Evolutionary conservation across 2,329 filamentous ascomycete genomes (phyloP).

Genomic region (Passalora sequoiae): DNA sequence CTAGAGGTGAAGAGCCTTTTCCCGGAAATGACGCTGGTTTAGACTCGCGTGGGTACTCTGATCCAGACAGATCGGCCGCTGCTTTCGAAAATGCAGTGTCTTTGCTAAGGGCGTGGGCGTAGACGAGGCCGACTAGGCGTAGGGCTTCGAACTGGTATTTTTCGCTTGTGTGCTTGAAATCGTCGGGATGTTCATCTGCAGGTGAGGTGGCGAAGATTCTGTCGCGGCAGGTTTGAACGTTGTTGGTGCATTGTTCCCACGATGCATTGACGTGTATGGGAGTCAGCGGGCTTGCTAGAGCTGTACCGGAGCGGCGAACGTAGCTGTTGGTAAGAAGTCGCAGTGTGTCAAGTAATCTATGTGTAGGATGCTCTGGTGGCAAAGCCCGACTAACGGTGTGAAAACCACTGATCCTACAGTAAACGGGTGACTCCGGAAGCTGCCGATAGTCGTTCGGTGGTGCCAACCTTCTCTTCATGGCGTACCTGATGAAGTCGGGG

Average conservation of each 20-base stretch:
- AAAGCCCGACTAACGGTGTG: conserved; percentile 13
- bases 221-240: conserved; percentile 8
- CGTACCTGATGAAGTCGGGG: conserved; percentile 16
- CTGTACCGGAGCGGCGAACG: conserved; percentile 5
- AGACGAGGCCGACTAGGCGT: conserved; percentile 26
- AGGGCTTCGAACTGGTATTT: conserved; percentile 28
- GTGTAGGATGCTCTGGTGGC: conserved; percentile 13
- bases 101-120: conserved; percentile 25
- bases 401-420: conserved; percentile 16
- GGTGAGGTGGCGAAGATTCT: conserved; percentile 16
- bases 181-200: conserved; percentile 6
- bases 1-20: too few relatives aligned
- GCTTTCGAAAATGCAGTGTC: conserved; percentile 24
- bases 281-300: conserved; percentile 6
- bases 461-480: conserved; percentile 3
- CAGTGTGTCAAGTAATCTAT: conserved; percentile 14
- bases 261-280: conserved; percentile 4
- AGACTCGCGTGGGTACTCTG: neutral
- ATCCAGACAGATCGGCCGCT: conserved; percentile 8
- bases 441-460: conserved; percentile 10
- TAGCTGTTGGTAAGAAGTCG: conserved; percentile 19
- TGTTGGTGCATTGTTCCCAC: conserved; percentile 9
- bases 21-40: neutral
- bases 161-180: conserved; percentile 15
- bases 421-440: conserved; percentile 22